Conservation (phyloP, 2,329 filamentous ascomycete species). For the Chrysoporthe austroafricana region DNA sequence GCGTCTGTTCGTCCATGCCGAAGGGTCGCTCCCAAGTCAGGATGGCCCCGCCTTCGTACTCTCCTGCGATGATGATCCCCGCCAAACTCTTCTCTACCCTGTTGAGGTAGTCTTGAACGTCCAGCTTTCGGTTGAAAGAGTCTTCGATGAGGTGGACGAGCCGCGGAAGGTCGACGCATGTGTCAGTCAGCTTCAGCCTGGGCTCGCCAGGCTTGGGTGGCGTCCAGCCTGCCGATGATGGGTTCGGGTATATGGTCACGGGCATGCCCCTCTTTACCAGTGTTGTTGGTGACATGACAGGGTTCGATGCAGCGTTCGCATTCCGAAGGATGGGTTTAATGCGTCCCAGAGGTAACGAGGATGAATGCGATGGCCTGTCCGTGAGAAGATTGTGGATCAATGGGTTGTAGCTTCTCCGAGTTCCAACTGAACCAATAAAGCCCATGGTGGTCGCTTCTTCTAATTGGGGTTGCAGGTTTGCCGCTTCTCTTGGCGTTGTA, state of each 20-base stretch:
- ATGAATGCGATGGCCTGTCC: constrained; percentile 90
- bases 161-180: constrained; percentile 79
- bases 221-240: constrained; percentile 67
- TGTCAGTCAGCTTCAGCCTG: constrained; percentile 74
- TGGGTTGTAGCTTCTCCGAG: constrained; percentile 70
- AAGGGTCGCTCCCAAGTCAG: constrained; percentile 89
- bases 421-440: constrained; percentile 56
- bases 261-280: constrained; percentile 92
- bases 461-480: constrained; percentile 50
- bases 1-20: constrained; percentile 58
- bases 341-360: constrained; percentile 79
- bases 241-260: constrained; percentile 79
- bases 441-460: constrained; percentile 50
- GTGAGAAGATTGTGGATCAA: constrained; percentile 95
- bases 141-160: constrained; percentile 90
- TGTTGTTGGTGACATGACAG: constrained; percentile 61
- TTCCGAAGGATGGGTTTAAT: constrained; percentile 46
- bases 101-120: constrained; percentile 79
- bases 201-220: constrained; percentile 63
- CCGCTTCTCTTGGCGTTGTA: constrained; percentile 83
- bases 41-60: constrained; percentile 95
- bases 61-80: constrained; percentile 90
- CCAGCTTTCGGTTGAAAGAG: constrained; percentile 84
- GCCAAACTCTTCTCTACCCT: constrained; percentile 83
- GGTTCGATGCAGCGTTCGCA: constrained; percentile 25